These are phyloP conservation scores for Novymonas esmeraldas DNA, from an alignment of 208 protist species.

Conservation along the genomic window DNA sequence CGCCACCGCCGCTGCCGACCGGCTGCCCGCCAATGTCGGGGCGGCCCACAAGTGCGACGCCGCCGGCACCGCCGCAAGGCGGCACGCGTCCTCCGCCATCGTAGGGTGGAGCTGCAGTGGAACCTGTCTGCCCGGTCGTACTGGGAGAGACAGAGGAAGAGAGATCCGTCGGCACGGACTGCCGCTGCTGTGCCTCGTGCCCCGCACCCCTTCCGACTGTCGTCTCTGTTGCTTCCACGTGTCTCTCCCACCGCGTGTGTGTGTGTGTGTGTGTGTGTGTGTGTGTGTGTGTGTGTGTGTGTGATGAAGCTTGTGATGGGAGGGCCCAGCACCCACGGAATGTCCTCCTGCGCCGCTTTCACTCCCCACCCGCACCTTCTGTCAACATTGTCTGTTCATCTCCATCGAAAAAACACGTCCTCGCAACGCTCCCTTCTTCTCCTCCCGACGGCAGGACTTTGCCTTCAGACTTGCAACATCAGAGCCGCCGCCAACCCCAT, in stretches of 20 bases:
- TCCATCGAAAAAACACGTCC: too few species aligned
- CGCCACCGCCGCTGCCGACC: conserved; percentile 48
- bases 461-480: too few species aligned
- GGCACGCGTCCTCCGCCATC: not conserved
- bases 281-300: not conserved
- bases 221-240: not conserved
- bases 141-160: too few species aligned
- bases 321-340: too few species aligned
- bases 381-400: too few species aligned
- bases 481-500: too few species aligned
- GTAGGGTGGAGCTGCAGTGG: not conserved
- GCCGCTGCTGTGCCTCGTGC: not conserved
- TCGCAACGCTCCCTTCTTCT: too few species aligned
- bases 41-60: not conserved
- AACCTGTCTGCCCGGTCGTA: too few species aligned
- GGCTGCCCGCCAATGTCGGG: conserved; percentile 49
- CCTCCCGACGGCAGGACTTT: too few species aligned
- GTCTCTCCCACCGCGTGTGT: not conserved
- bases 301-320: not conserved
- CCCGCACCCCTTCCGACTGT: not conserved
- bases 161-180: not conserved
- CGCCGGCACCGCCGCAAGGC: not conserved
- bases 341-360: too few species aligned
- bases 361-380: too few species aligned
- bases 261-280: not conserved